Conservation (phyloP, 768 basidiomycete genomes). For the Pleurotus salmoneostramineus region DNA sequence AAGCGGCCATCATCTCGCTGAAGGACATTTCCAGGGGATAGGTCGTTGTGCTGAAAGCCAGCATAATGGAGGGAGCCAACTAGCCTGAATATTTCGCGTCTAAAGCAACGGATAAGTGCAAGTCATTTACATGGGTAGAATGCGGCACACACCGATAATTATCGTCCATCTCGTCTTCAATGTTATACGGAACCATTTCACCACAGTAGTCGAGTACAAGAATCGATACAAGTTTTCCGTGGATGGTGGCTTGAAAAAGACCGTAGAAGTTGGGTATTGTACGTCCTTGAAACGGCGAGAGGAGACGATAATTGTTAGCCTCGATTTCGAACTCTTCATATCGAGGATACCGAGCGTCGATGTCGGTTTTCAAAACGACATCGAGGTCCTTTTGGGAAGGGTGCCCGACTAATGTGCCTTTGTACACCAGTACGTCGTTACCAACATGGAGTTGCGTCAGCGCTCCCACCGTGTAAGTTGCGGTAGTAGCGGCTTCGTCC, state of each 20-base stretch:
- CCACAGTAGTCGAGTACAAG: neutral
- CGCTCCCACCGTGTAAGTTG: no score
- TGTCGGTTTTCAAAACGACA: neutral
- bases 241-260: neutral
- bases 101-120: neutral
- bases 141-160: neutral
- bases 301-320: neutral
- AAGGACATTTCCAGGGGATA: neutral
- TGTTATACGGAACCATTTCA: neutral
- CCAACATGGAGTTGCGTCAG: neutral
- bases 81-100: neutral
- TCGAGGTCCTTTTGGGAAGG: neutral
- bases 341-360: neutral
- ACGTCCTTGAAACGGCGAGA: neutral
- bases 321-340: neutral
- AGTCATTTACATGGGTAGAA: neutral
- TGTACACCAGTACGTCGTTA: neutral
- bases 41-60: neutral
- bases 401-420: neutral
- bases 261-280: neutral
- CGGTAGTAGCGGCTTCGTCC: no score
- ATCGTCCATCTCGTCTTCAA: neutral
- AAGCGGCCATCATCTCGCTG: neutral
- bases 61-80: neutral
- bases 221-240: neutral